Base-by-base conservation (phyloP, 306 rosid species). In the Gleditsia sinensis region DNA sequence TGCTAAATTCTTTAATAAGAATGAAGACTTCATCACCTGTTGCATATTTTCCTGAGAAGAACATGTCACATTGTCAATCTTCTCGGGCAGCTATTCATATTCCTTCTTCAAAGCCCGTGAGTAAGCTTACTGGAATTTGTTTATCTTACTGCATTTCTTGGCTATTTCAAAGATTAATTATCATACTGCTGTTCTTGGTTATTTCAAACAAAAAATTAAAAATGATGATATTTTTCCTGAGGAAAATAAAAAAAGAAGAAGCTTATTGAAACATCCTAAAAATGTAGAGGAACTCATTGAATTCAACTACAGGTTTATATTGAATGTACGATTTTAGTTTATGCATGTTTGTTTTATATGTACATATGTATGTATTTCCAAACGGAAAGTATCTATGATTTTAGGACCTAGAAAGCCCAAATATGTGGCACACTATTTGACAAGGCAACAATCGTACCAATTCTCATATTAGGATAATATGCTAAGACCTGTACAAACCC, bases 41-140 rank as follows among this genome's bases (percentile, higher is more conserved):
- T 72, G 30, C 80, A 25, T 36, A 67, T 76, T 55, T 53, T 71
- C 59, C 74, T 76, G 70, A 36, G 45, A 72, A 71, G 49, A 75
- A 75, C 17, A 14, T 71, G n/a, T 54, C 84, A 33, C 66, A 9
- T 28, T 30, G 42, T 37, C 74, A 80, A 71, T 67, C 69, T 68
- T 75, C 84, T 43, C 69, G n/a, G 1, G 30, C 21, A 53, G 25
- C 80, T 36, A 36, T 76, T 59, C 70, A 67, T 12, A 28, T 76
- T 80, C 53, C 53, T 60, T 61, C 81, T 79, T 62, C 84, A 30
- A 20, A 53, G 77, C 82, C 80, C 7, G 77, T 80, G 50, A 83
- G 80, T 61, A 9, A 61, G 46, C 55, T 50, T 48, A 33, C 42
- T 32, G 25, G 19, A 32, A 48, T 9, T 64, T 53, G 54, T 83